Conservation (phyloP, 129 eudicot species). For the Flaveria linearis region DNA sequence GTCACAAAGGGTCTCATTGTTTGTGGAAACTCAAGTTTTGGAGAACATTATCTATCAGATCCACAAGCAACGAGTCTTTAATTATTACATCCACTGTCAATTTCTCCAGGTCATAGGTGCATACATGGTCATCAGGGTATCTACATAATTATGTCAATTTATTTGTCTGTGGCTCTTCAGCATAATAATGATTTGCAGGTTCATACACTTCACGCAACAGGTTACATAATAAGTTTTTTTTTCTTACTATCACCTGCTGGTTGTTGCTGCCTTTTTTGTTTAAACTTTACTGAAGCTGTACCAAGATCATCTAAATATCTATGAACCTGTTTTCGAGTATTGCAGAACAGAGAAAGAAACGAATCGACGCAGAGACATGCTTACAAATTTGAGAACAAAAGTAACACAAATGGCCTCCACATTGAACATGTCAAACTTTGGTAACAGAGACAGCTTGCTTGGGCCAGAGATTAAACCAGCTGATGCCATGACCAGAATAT, state of each 20-base stretch:
- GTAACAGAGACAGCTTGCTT: constrained; percentile 91
- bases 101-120: background rate
- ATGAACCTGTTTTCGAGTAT: background rate
- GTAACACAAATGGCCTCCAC: constrained; percentile 89
- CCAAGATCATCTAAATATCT: background rate
- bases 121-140: background rate
- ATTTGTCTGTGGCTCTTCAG: background rate
- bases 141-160: background rate
- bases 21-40: background rate
- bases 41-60: background rate
- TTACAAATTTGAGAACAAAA: constrained; percentile 78
- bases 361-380: constrained; percentile 85
- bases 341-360: constrained; percentile 91
- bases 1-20: background rate
- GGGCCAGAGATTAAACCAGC: constrained; percentile 89
- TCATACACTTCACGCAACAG: background rate
- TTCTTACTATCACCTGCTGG: background rate
- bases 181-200: background rate
- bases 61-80: background rate
- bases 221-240: background rate
- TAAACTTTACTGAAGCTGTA: constrained; percentile 21
- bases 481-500: constrained; percentile 83
- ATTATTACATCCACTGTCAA: background rate
- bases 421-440: constrained; percentile 94
- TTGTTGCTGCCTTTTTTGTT: constrained; percentile 12